Evolutionary conservation across 179 eudicot genomes (phyloP).

Genomic region (Actinidia polygama): DNA sequence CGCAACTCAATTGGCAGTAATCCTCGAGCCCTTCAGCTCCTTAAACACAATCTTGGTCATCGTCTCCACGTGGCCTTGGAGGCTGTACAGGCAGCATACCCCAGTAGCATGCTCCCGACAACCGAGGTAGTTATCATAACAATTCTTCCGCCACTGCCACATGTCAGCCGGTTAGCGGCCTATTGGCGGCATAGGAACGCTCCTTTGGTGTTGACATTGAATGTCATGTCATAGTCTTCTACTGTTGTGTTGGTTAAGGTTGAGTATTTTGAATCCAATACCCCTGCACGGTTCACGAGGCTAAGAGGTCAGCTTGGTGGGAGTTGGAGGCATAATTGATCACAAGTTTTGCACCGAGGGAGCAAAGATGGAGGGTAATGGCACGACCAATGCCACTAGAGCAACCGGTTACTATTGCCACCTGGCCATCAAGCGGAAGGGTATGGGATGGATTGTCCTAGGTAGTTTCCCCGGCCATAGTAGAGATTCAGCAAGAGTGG

Average conservation of each 20-base stretch:
- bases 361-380: conserved; percentile 59
- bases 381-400: conserved; percentile 84
- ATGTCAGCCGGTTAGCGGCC: conserved; percentile 55
- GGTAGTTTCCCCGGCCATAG: conserved; percentile 1
- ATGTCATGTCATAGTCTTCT: conserved; percentile 16
- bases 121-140: conserved; percentile 51
- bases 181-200: conserved; percentile 42
- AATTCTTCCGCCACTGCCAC: conserved; percentile 69
- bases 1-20: conserved; percentile 75
- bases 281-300: conserved; percentile 49
- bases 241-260: conserved; percentile 6
- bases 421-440: conserved; percentile 51
- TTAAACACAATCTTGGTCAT: conserved; percentile 69
- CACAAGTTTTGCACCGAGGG: conserved; percentile 69
- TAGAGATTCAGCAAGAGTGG: conserved; percentile 2
- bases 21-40: conserved; percentile 72
- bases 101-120: conserved; percentile 44
- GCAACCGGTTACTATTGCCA: conserved; percentile 78
- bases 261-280: conserved; percentile 9
- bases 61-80: conserved; percentile 79
- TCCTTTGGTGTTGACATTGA: conserved; percentile 22
- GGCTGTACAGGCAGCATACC: conserved; percentile 54
- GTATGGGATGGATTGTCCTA: background rate
- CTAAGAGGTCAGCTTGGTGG: conserved; percentile 52
- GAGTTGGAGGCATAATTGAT: conserved; percentile 66